Evolutionary conservation across 75 land plant species (phyloP).

Genomic region (Cunninghamia lanceolata): DNA sequence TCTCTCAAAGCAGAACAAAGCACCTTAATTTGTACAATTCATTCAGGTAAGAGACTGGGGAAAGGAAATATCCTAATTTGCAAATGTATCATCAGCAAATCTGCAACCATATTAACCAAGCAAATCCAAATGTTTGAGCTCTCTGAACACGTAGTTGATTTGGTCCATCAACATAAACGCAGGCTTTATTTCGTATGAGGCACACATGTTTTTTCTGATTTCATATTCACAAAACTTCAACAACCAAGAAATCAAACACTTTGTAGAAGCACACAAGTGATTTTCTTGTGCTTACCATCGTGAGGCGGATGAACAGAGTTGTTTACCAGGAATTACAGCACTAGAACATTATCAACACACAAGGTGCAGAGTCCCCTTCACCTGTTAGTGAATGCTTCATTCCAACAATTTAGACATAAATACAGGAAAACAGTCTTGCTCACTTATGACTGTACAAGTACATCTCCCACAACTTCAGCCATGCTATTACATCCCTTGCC

Average conservation of each 20-base stretch:
- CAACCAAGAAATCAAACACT: background rate
- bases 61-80: background rate
- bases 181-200: background rate
- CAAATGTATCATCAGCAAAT: background rate
- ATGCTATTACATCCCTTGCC: slow-evolving; percentile 8
- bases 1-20: background rate
- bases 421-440: background rate
- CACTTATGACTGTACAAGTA: slow-evolving; percentile 8
- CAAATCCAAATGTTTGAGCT: background rate
- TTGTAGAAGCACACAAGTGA: background rate
- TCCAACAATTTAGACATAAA: background rate
- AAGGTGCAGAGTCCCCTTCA: background rate
- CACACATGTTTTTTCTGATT: background rate
- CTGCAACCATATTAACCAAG: background rate
- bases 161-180: background rate
- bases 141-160: background rate
- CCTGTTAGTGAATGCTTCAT: background rate
- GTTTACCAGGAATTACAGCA: background rate
- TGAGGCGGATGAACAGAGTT: background rate
- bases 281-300: background rate
- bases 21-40: background rate
- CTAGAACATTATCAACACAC: background rate
- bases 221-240: background rate
- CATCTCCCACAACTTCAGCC: slow-evolving; percentile 10
- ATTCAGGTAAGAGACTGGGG: background rate